Evolutionary conservation across 2,329 filamentous ascomycete genomes (phyloP), one percentile per base, ranked within the genome.

Genomic region (Helicocarpus griseus): DNA sequence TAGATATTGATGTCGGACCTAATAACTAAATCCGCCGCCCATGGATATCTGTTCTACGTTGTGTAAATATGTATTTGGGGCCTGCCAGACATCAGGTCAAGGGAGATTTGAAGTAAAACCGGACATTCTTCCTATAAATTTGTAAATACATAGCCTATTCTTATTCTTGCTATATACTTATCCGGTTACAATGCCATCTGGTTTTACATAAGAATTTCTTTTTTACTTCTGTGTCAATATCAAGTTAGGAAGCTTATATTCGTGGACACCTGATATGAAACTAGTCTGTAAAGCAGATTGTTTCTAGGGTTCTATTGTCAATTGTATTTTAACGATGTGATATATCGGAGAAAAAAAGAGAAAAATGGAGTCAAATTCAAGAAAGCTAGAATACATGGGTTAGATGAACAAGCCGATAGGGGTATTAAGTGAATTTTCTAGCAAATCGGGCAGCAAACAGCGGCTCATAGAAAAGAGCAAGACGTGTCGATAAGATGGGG

Each of bases 1-100:
- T 69, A 29, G 53, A 58, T 40, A 51, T 56, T 35, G 54, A 56
- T 33, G 38, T 29, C 40, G 38, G 46, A 14, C 28, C 45, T 36
- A 51, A 51, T 44, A 41, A 35, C 26, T 45, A 45, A 45, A 29
- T 45, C 14, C 17, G 17, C 26, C 13, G n/a, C 6, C n/a, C 14
- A 9, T n/a, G 17, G 41, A 31, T 44, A 45, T 17, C 17, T 39
- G 14, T 43, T 17, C 7, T 21, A 31, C 17, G 11, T 17, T 26
- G 21, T 21, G 17, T 2, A 14, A 19, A 17, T 1, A 22, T 40
- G n/a, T 24, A 8, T 43, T 5, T 43, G n/a, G 28, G n/a, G n/a
- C n/a, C n/a, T n/a, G n/a, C n/a, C n/a, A n/a, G n/a, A n/a, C n/a
- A n/a, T n/a, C n/a, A n/a, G n/a, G n/a, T n/a, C n/a, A n/a, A n/a